Percentiles rank a stretch among this genome's conserved stretches.
Conservation (phyloP, 2,329 filamentous ascomycete species). For the Zalaria obscura region DNA sequence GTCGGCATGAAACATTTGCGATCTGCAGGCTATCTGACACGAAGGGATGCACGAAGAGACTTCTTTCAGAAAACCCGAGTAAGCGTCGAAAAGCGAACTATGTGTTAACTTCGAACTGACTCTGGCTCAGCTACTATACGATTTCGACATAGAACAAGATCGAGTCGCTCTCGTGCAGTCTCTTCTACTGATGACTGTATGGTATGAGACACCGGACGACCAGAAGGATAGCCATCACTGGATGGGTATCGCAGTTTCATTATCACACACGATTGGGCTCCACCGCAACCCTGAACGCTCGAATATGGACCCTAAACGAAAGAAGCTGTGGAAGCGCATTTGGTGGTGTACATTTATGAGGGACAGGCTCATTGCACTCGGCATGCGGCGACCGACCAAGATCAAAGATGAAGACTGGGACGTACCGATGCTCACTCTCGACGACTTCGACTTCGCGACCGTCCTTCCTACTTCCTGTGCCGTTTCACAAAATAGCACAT, state of each 20-base stretch:
- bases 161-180: slow-evolving; percentile 80
- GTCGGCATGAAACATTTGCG: slow-evolving; percentile 66
- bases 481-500: slow-evolving; percentile 54
- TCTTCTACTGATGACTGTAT: slow-evolving; percentile 85
- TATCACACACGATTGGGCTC: slow-evolving; percentile 85
- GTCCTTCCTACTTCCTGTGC: slow-evolving; percentile 50
- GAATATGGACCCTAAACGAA: slow-evolving; percentile 57
- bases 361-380: slow-evolving; percentile 79
- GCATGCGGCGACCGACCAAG: slow-evolving; percentile 82
- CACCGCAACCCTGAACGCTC: slow-evolving; percentile 75
- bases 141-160: slow-evolving; percentile 89
- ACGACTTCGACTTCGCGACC: slow-evolving; percentile 67
- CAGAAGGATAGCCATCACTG: slow-evolving; percentile 98
- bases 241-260: slow-evolving; percentile 91
- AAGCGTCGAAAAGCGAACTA: slow-evolving; percentile 21
- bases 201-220: slow-evolving; percentile 93
- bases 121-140: slow-evolving; percentile 59
- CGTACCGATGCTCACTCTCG: slow-evolving; percentile 73
- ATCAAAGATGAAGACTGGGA: slow-evolving; percentile 92
- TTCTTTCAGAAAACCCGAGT: slow-evolving; percentile 84
- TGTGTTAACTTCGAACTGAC: not conserved
- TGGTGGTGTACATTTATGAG: slow-evolving; percentile 99
- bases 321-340: slow-evolving; percentile 82
- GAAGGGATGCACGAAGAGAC: slow-evolving; percentile 71
- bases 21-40: slow-evolving; percentile 60